These are phyloP conservation scores for Dichotomocladium elegans DNA, from an alignment of 371 early-diverging fungal species.

Conservation along the genomic window DNA sequence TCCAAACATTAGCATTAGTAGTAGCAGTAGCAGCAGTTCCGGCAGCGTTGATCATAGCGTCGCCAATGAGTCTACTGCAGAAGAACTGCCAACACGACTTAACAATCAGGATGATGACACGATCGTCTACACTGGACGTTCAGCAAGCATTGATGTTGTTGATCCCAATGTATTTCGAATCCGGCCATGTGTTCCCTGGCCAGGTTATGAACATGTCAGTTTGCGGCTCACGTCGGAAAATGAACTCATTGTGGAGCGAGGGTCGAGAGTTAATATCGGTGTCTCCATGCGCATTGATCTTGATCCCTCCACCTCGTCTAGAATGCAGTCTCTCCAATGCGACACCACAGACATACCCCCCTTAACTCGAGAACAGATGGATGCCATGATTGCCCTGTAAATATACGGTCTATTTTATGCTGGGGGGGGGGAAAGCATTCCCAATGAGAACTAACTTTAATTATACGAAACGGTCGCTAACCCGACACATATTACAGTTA, in stretches of 20 bases:
- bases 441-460: no score
- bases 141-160: constrained; percentile 34
- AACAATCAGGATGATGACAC: constrained; percentile 38
- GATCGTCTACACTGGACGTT: constrained; percentile 37
- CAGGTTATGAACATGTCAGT: constrained; percentile 33
- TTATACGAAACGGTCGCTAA: no score
- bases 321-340: no score
- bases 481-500: no score
- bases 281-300: constrained; percentile 30
- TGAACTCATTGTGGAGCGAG: constrained; percentile 36
- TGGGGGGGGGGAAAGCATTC: no score
- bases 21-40: no score
- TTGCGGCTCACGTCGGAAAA: constrained; percentile 34
- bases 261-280: constrained; percentile 29
- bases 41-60: no score
- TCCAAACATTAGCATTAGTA: not conserved
- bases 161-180: constrained; percentile 29
- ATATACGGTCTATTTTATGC: not conserved
- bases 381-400: constrained; percentile 20
- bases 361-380: not conserved
- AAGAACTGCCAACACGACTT: constrained; percentile 18
- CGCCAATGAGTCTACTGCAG: not conserved
- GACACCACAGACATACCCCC: no score
- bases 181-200: constrained; percentile 27
- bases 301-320: no score